Percentiles rank a stretch among this genome's conserved stretches.
Conservation (phyloP, 805 yeast genomes). For the Saccharomycopsis vini region DNA sequence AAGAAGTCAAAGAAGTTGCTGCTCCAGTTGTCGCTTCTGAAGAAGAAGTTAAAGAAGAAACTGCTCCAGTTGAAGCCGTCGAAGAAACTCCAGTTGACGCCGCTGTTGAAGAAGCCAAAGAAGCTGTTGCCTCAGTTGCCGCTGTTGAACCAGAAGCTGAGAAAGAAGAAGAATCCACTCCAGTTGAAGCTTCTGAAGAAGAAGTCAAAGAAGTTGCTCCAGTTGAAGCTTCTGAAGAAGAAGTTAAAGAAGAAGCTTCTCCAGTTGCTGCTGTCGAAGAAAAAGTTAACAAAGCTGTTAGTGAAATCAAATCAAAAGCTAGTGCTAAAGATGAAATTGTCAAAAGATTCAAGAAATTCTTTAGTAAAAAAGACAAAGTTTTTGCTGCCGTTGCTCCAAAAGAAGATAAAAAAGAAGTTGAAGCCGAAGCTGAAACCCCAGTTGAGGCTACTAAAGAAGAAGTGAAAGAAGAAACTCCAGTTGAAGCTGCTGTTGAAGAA, state of each 20-base stretch:
- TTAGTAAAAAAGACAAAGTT: constrained; percentile 10
- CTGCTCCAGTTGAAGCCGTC: constrained; percentile 20
- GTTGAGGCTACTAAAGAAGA: constrained; percentile 18
- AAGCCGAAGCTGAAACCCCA: constrained; percentile 5
- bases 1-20: constrained; percentile 16
- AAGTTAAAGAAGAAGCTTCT: constrained; percentile 13
- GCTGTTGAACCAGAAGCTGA: constrained; percentile 2
- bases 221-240: constrained; percentile 20
- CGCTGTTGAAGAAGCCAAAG: constrained; percentile 17
- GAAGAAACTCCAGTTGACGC: constrained; percentile 19
- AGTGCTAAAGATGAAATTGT: constrained; percentile 3
- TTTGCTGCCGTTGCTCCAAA: constrained; percentile 21
- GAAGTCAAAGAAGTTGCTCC: constrained; percentile 19
- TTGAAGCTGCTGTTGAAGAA: constrained; percentile 19
- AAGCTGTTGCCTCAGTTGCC: constrained; percentile 5
- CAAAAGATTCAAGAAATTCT: not conserved
- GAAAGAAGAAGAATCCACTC: constrained; percentile 1
- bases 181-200: constrained; percentile 7
- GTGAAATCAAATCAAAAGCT: not conserved
- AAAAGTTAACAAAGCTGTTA: constrained; percentile 16
- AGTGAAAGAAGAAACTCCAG: constrained; percentile 13
- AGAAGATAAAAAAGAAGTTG: constrained; percentile 9
- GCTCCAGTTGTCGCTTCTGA: constrained; percentile 16
- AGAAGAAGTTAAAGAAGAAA: constrained; percentile 7
- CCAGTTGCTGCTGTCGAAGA: constrained; percentile 3